Conservation (phyloP, 345 rosid species). For the Clausena lansium region DNA sequence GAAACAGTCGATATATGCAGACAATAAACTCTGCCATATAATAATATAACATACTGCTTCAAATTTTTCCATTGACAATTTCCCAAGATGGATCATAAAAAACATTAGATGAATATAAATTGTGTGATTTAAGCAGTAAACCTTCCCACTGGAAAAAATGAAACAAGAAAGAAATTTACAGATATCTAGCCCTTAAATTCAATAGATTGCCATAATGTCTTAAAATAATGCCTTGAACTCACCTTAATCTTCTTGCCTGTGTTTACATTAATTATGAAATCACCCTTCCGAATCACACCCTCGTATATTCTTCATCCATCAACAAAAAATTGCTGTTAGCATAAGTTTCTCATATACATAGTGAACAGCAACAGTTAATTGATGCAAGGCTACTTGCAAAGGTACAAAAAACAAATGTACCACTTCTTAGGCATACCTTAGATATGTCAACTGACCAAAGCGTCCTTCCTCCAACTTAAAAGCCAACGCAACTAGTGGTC, state of each 20-base stretch:
- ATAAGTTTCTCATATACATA: background rate
- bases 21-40: background rate
- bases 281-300: slow-evolving; percentile 95
- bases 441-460: slow-evolving; percentile 88
- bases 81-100: slow-evolving; percentile 2
- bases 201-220: background rate
- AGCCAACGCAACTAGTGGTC: slow-evolving; percentile 96
- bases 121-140: background rate
- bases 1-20: background rate
- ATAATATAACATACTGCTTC: background rate
- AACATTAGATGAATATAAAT: background rate
- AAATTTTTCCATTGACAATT: background rate
- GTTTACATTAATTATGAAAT: slow-evolving; percentile 78
- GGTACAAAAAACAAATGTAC: background rate
- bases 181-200: background rate
- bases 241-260: slow-evolving; percentile 97
- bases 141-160: background rate
- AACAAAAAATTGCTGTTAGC: slow-evolving; percentile 24
- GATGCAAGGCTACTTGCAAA: background rate
- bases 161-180: background rate
- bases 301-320: slow-evolving; percentile 70
- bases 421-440: slow-evolving; percentile 47
- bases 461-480: slow-evolving; percentile 98
- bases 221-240: slow-evolving; percentile 19
- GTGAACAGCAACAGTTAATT: background rate